phyloP scores from a whole-genome alignment of 2,329 filamentous ascomycete genomes.

The Calonectria honghensis region DNA sequence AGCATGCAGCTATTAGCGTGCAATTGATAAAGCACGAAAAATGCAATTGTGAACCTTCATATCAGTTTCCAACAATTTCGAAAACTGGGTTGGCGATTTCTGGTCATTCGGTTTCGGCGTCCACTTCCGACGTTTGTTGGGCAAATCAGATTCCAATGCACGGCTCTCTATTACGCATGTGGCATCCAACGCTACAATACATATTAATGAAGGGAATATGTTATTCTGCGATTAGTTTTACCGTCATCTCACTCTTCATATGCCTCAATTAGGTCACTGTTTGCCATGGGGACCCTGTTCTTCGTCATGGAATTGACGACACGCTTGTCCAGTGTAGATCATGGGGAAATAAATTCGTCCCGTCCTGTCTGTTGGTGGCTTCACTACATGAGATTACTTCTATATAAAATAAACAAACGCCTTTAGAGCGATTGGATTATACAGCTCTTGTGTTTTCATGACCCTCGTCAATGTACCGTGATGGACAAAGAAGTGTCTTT shows the following conservation, averaged over 20 bases:
- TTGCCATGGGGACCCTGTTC: constrained; percentile 17
- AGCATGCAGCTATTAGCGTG: too few relatives aligned
- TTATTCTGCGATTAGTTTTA: not conserved
- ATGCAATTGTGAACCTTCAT: not conserved
- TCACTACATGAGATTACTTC: not conserved
- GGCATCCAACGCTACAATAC: not conserved
- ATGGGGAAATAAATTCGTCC: not conserved
- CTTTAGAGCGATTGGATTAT: too few relatives aligned
- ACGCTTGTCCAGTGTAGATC: constrained; percentile 17
- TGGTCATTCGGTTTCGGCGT: not conserved
- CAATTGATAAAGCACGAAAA: not conserved
- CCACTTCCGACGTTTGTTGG: not conserved
- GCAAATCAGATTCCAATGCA: not conserved
- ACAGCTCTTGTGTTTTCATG: not conserved
- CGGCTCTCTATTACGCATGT: not conserved
- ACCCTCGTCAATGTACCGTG: too few relatives aligned
- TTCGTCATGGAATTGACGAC: constrained; percentile 23
- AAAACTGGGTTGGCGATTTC: not conserved
- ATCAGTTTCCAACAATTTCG: too few relatives aligned
- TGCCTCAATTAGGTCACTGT: constrained; percentile 30
- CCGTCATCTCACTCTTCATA: not conserved
- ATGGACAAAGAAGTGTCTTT: not conserved
- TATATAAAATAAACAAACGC: not conserved
- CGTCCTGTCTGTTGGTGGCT: not conserved
- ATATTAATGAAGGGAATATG: not conserved